These are phyloP conservation scores for Catunica adiposa DNA, from an alignment of 2,329 filamentous ascomycete genomes.

Conservation along the genomic window DNA sequence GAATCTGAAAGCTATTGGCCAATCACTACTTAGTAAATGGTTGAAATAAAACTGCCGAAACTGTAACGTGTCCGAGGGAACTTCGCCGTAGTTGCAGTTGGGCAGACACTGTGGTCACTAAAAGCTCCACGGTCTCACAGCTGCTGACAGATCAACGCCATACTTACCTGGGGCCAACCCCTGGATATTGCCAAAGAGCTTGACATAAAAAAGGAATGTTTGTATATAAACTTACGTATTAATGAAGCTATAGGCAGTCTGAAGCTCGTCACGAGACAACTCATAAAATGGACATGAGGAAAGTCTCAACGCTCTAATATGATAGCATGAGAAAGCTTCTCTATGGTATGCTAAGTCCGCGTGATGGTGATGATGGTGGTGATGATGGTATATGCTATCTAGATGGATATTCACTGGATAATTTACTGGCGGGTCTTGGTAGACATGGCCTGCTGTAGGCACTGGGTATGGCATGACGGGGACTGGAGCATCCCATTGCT, in stretches of 20 bases:
- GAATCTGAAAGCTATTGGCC: too few species aligned
- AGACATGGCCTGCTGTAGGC: slow-evolving; percentile 22
- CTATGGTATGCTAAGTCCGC: slow-evolving; percentile 19
- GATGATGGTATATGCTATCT: slow-evolving; percentile 10
- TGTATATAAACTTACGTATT: slow-evolving; percentile 5
- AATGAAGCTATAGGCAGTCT: slow-evolving; percentile 3
- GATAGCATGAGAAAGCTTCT: not conserved
- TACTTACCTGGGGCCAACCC: not conserved
- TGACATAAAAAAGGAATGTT: not conserved
- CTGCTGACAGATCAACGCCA: not conserved
- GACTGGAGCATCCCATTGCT: slow-evolving; percentile 22
- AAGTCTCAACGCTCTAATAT: not conserved
- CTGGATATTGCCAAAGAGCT: not conserved
- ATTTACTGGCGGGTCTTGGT: slow-evolving; percentile 25
- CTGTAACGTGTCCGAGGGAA: too few species aligned
- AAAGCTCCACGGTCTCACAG: not conserved
- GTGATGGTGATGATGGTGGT: slow-evolving; percentile 11
- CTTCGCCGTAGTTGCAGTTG: too few species aligned
- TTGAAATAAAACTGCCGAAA: too few species aligned
- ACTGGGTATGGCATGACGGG: slow-evolving; percentile 25
- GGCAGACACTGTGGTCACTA: too few species aligned
- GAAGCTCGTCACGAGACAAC: slow-evolving; percentile 2
- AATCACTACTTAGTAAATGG: too few species aligned
- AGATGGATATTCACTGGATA: not conserved
- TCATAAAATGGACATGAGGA: slow-evolving; percentile 1